Evolutionary conservation across 495 filamentous ascomycete genomes (phyloP).

Genomic region (Lasiosphaeria ovina): DNA sequence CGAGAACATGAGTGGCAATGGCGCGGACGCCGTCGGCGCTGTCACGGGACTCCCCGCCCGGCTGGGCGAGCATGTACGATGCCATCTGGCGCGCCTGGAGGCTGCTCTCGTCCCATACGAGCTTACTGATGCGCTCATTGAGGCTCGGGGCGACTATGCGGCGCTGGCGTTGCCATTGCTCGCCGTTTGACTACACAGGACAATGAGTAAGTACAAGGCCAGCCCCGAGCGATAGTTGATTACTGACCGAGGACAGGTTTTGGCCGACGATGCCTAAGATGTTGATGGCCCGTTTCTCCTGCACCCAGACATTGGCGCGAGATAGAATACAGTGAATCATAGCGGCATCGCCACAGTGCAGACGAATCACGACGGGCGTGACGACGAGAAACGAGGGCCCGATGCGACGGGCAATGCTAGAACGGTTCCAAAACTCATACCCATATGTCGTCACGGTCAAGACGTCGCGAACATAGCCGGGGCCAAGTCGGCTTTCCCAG

Average conservation of each 20-base stretch:
- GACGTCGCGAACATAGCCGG: slow-evolving; percentile 6
- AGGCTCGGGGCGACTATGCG: slow-evolving; percentile 39
- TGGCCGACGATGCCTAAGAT: slow-evolving; percentile 32
- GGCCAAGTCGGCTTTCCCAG: slow-evolving; percentile 21
- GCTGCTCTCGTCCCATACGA: slow-evolving; percentile 39
- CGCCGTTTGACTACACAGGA: slow-evolving; percentile 21
- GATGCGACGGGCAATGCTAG: slow-evolving; percentile 15
- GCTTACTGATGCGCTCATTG: slow-evolving; percentile 38
- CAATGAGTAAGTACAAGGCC: no score
- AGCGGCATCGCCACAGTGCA: slow-evolving; percentile 30
- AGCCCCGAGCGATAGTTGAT: no score
- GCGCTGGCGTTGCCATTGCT: slow-evolving; percentile 40
- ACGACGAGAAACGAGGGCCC: slow-evolving; percentile 29
- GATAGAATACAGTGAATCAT: slow-evolving; percentile 26
- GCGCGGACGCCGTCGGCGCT: slow-evolving; percentile 25
- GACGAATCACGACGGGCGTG: slow-evolving; percentile 24
- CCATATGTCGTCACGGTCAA: slow-evolving; percentile 25
- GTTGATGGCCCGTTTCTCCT: slow-evolving; percentile 19
- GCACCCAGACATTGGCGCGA: slow-evolving; percentile 31
- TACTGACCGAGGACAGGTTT: slow-evolving; percentile 24
- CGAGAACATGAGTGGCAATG: slow-evolving; percentile 46
- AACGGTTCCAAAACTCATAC: slow-evolving; percentile 31
- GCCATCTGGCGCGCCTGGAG: slow-evolving; percentile 35
- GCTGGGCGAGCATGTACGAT: slow-evolving; percentile 22
- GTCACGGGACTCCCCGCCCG: slow-evolving; percentile 22